phyloP scores from a whole-genome alignment of 164 flowering plant species.

The Protea cynaroides region DNA sequence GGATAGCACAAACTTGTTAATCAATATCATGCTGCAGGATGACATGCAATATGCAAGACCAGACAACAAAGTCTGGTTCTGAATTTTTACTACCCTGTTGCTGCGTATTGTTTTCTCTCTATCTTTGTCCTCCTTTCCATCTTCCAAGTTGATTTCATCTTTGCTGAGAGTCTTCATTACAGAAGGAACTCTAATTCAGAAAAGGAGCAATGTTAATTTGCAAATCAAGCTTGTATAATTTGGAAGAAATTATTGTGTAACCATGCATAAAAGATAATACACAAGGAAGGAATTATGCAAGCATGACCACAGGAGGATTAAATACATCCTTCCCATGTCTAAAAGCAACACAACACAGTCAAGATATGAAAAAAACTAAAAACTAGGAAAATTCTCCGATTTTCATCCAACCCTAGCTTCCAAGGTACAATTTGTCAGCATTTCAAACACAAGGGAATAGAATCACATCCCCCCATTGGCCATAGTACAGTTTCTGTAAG shows the following conservation, averaged over 20 bases:
- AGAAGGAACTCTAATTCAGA: conserved; percentile 29
- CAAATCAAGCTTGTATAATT: neutral
- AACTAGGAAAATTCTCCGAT: too few relatives aligned
- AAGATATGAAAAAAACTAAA: too few relatives aligned
- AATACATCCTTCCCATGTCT: too few relatives aligned
- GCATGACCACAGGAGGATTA: too few relatives aligned
- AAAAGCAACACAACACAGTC: too few relatives aligned
- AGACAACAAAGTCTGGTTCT: conserved; percentile 76
- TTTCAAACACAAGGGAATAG: too few relatives aligned
- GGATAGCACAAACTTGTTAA: conserved; percentile 92
- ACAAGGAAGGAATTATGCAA: too few relatives aligned
- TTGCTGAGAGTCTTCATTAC: conserved; percentile 38
- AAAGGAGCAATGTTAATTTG: conserved; percentile 7
- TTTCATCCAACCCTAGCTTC: too few relatives aligned
- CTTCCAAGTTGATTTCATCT: conserved; percentile 63
- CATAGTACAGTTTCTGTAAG: too few relatives aligned
- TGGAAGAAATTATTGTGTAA: neutral
- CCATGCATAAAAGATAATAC: too few relatives aligned
- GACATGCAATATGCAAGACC: conserved; percentile 94
- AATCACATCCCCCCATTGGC: too few relatives aligned
- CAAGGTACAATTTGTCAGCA: too few relatives aligned
- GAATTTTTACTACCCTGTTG: conserved; percentile 35
- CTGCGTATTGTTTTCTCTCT: conserved; percentile 39
- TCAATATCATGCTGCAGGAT: conserved; percentile 97
- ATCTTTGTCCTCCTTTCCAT: conserved; percentile 50